Conservation (phyloP, 441 rosid genomes). For the Corymbia citriodora region DNA sequence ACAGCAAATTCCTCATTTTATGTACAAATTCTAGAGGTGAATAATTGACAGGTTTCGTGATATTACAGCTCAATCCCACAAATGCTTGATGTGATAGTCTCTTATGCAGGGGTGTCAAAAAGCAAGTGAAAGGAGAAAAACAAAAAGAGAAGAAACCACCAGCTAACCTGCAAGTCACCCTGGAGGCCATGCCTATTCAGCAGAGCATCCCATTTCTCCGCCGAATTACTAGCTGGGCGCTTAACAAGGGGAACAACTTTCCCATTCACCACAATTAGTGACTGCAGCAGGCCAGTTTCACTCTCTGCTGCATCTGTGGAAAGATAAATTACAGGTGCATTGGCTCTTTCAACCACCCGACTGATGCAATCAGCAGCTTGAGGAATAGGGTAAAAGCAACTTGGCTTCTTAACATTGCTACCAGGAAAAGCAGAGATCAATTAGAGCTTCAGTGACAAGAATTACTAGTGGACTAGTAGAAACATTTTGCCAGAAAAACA, state of each 20-base stretch:
- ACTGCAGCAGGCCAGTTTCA: slow-evolving; percentile 78
- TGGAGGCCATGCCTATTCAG: slow-evolving; percentile 68
- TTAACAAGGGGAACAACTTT: slow-evolving; percentile 70
- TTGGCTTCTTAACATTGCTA: slow-evolving; percentile 82
- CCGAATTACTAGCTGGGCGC: slow-evolving; percentile 69
- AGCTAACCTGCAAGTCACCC: slow-evolving; percentile 68
- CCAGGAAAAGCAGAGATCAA: slow-evolving; percentile 14
- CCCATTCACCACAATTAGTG: slow-evolving; percentile 56
- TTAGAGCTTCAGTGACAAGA: background rate
- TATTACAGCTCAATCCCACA: background rate
- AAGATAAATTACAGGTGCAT: slow-evolving; percentile 73
- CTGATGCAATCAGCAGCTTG: slow-evolving; percentile 92
- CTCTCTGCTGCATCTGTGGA: slow-evolving; percentile 96
- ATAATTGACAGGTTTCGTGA: background rate
- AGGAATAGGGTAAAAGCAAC: slow-evolving; percentile 92
- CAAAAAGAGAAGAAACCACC: background rate
- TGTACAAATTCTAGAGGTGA: background rate
- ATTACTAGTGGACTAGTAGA: background rate
- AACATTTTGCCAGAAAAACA: background rate
- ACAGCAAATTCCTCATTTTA: background rate
- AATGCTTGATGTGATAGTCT: background rate
- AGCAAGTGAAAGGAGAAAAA: background rate
- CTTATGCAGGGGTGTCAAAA: background rate
- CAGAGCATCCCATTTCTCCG: slow-evolving; percentile 95
- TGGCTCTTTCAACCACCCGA: slow-evolving; percentile 62